Base-by-base conservation (phyloP, 1,284 basidiomycete species). In the Malassezia yamatoensis region DNA sequence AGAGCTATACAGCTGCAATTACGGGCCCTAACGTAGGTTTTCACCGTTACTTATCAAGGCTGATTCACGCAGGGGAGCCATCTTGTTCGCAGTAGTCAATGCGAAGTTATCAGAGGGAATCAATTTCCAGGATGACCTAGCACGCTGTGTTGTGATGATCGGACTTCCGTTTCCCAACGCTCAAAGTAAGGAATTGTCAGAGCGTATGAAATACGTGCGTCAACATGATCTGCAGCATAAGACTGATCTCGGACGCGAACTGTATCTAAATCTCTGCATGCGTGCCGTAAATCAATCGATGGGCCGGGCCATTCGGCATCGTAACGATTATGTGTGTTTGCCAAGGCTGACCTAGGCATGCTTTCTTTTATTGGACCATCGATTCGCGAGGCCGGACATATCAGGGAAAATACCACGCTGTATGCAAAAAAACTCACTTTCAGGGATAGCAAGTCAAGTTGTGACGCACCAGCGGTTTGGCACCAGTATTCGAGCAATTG, bases 91-190 rank as follows among this genome's bases (percentile, higher is more conserved):
- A 1, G 93, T 98, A 2, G 86, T 98, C 20, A 91, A 93, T 9
- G 93, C 90, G 18, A 98, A 96, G 75, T 80, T 98, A 12, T 94
- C 90, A 0, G 93, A 98, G 77, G 93, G 93, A 1, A 83, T 98
- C 65, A 98, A 98, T 76, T 98, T 98, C 75, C 82, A 87, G 5
- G 69, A 72, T 75, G 82, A 87, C 38, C 82, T 96, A 3, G 88
- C 90, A 1, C 83, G 90, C 40, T 87, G 85, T 13, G 90, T 94
- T 29, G 79, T 94, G 46, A 83, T 96, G 71, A 81, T 75, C 11
- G 94, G 94, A 1, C 81, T 98, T 29, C 93, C 93, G 0, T 98
- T 91, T 72, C 86, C 93, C 8, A 96, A 96, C 74, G 80, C 87
- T 40, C 83, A 84, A n/a, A 91, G 88, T 0, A 81, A 85, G 0